phyloP scores from a whole-genome alignment of 2,329 filamentous ascomycete species.

The Stachybotrys echinatus region DNA sequence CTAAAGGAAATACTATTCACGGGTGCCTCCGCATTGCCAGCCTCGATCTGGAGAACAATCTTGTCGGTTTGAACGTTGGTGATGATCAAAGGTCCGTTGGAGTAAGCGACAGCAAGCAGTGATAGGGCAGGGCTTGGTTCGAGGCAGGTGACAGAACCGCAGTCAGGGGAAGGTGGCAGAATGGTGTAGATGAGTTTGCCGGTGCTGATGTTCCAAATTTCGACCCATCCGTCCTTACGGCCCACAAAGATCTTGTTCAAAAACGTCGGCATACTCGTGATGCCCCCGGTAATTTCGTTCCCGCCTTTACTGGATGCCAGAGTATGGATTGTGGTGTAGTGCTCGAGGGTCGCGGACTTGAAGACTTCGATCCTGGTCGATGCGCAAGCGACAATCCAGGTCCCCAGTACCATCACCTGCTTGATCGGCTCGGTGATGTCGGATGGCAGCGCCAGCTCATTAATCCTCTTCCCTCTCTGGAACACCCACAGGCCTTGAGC shows the following conservation, averaged over 20 bases:
- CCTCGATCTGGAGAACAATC: slow-evolving; percentile 62
- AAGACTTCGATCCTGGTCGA: slow-evolving; percentile 78
- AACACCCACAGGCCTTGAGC: slow-evolving; percentile 80
- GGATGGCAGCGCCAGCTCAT: slow-evolving; percentile 63
- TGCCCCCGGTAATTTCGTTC: slow-evolving; percentile 68
- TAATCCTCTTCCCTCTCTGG: slow-evolving; percentile 81
- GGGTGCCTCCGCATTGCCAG: slow-evolving; percentile 57
- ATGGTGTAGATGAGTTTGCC: slow-evolving; percentile 89
- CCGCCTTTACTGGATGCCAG: slow-evolving; percentile 51
- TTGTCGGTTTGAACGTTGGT: slow-evolving; percentile 79
- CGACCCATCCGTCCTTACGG: slow-evolving; percentile 79
- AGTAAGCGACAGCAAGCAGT: slow-evolving; percentile 82
- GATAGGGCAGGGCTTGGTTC: slow-evolving; percentile 80
- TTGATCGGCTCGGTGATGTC: slow-evolving; percentile 66
- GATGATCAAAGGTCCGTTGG: slow-evolving; percentile 70
- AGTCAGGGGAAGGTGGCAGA: slow-evolving; percentile 65
- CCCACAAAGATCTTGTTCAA: slow-evolving; percentile 94
- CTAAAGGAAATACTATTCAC: slow-evolving; percentile 86
- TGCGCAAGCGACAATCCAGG: slow-evolving; percentile 83
- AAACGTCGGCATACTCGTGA: slow-evolving; percentile 89
- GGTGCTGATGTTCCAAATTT: slow-evolving; percentile 96
- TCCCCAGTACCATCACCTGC: slow-evolving; percentile 77
- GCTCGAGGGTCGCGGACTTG: slow-evolving; percentile 76
- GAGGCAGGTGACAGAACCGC: slow-evolving; percentile 80
- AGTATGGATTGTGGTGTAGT: slow-evolving; percentile 79